phyloP scores from a whole-genome alignment of 805 yeast genomes.

The Nadsonia fulvescens region DNA sequence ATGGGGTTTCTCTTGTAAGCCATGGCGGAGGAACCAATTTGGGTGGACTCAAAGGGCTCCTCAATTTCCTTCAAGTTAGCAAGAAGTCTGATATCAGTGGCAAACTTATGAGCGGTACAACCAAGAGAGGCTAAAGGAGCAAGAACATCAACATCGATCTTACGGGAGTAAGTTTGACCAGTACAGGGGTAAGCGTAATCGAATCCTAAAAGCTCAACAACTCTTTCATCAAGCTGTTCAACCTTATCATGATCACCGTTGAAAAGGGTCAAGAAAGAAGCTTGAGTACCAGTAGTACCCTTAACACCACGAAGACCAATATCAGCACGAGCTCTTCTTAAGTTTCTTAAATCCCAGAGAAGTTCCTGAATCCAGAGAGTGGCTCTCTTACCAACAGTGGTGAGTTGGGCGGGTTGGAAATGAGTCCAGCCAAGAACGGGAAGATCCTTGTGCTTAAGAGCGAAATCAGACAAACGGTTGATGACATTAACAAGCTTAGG shows the following conservation, averaged over 20 bases:
- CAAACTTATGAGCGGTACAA: constrained; percentile 92
- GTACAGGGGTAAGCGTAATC: constrained; percentile 93
- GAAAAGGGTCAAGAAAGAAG: constrained; percentile 83
- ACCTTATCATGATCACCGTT: constrained; percentile 96
- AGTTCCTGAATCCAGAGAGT: constrained; percentile 96
- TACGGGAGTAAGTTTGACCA: constrained; percentile 97
- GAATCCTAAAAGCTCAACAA: constrained; percentile 83
- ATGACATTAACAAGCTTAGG: constrained; percentile 94
- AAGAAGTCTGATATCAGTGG: constrained; percentile 86
- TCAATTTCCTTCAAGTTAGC: constrained; percentile 95
- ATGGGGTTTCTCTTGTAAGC: constrained; percentile 99
- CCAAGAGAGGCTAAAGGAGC: constrained; percentile 90
- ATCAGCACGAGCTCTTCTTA: constrained; percentile 91
- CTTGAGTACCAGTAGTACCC: constrained; percentile 99
- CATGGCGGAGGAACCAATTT: constrained; percentile 97
- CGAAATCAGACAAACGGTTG: constrained; percentile 74
- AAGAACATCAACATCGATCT: constrained; percentile 87
- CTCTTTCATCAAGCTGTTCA: constrained; percentile 78
- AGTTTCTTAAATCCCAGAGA: constrained; percentile 92
- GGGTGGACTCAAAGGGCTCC: constrained; percentile 97
- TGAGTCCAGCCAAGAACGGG: constrained; percentile 99
- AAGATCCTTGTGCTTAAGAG: constrained; percentile 78
- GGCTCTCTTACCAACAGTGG: constrained; percentile 96
- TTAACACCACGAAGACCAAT: constrained; percentile 94
- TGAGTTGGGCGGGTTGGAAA: constrained; percentile 97